Conservation (phyloP, 208 protist species). For the Wallacemonas rigidus region DNA sequence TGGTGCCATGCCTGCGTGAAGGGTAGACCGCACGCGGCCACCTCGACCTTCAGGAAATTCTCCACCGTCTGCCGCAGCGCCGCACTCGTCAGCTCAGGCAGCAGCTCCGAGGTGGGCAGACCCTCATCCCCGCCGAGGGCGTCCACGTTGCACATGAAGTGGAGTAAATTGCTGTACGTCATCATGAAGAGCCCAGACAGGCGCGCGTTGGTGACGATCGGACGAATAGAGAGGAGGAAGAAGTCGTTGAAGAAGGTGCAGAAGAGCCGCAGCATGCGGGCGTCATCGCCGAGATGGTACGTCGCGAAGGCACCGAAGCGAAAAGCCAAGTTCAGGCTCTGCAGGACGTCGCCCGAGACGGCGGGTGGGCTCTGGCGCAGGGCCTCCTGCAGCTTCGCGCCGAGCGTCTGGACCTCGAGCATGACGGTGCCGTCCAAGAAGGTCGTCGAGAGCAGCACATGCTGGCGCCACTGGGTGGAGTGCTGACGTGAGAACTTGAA, state of each 20-base stretch:
- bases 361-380: constrained; percentile 30
- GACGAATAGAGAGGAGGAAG: constrained; percentile 72
- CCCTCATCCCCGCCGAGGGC: constrained; percentile 56
- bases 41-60: constrained; percentile 71
- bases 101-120: constrained; percentile 44
- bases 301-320: constrained; percentile 82
- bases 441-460: constrained; percentile 87
- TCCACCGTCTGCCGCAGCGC: constrained; percentile 49
- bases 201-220: constrained; percentile 48
- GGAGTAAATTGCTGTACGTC: constrained; percentile 85
- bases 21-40: constrained; percentile 60
- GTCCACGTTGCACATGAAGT: constrained; percentile 91
- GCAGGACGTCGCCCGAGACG: constrained; percentile 58
- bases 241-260: constrained; percentile 86
- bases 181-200: constrained; percentile 65
- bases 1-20: constrained; percentile 84
- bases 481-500: constrained; percentile 82
- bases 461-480: constrained; percentile 87
- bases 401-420: constrained; percentile 66
- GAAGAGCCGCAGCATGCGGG: constrained; percentile 64
- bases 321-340: constrained; percentile 75
- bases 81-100: constrained; percentile 64
- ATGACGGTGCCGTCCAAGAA: constrained; percentile 78
- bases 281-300: constrained; percentile 77
- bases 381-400: constrained; percentile 41